These are phyloP conservation scores for Parathielavia appendiculata DNA, from an alignment of 495 filamentous ascomycete genomes.

Conservation along the genomic window DNA sequence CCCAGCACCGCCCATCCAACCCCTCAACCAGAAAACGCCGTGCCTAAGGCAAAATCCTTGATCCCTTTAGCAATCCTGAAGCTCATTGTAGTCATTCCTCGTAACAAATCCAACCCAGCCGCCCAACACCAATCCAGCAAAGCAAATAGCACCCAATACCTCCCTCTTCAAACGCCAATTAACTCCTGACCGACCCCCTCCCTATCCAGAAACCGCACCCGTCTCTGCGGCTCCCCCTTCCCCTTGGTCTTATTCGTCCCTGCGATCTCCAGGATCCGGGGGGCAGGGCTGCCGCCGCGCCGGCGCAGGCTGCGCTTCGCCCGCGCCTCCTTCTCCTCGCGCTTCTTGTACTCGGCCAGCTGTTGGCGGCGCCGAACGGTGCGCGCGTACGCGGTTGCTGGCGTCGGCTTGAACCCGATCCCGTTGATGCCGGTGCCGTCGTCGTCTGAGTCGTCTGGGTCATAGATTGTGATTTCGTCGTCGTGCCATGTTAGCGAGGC, in stretches of 20 bases:
- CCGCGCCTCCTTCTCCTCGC: conserved; percentile 80
- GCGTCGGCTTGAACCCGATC: conserved; percentile 84
- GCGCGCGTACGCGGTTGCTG: conserved; percentile 72
- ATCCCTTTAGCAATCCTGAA: neutral
- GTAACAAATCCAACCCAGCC: conserved; percentile 1
- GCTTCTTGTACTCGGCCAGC: conserved; percentile 72
- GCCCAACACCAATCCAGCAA: neutral
- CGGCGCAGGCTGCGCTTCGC: conserved; percentile 64
- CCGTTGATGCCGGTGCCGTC: conserved; percentile 83
- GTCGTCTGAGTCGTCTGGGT: conserved; percentile 65
- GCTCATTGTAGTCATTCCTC: neutral
- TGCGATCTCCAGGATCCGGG: neutral
- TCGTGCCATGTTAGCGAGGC: conserved; percentile 73
- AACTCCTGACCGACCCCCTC: conserved; percentile 3
- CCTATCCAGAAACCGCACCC: conserved; percentile 34
- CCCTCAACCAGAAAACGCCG: neutral
- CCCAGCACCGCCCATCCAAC: too few relatives aligned
- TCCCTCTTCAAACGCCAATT: conserved; percentile 1
- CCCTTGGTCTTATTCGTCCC: conserved; percentile 15
- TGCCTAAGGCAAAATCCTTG: neutral
- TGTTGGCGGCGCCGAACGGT: conserved; percentile 73
- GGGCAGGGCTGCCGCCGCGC: conserved; percentile 39
- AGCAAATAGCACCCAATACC: neutral
- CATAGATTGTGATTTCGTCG: conserved; percentile 77
- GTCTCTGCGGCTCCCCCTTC: conserved; percentile 23